Evolutionary conservation across 23 red algal species (phyloP).

Genomic region (Gracilaria domingensis): DNA sequence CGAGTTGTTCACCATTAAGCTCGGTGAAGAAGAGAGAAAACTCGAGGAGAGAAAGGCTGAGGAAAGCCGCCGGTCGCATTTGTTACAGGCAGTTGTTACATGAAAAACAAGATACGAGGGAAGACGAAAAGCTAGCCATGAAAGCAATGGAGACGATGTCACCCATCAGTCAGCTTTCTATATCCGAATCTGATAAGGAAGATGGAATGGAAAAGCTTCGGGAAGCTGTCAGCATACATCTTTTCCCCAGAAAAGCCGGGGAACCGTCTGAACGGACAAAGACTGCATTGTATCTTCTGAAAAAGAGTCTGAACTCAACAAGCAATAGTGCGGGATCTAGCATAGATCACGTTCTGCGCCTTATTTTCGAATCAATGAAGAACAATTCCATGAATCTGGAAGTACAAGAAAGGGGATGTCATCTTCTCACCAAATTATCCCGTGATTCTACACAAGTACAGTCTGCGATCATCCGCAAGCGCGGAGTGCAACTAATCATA

Average conservation of each 20-base stretch:
- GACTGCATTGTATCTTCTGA: neutral
- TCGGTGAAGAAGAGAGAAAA: conserved; percentile 1
- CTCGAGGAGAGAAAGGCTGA: conserved; percentile 20
- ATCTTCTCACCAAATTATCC: conserved; percentile 5
- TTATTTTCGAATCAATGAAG: conserved; percentile 10
- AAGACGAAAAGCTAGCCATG: neutral
- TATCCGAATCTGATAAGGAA: neutral
- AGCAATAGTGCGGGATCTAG: neutral
- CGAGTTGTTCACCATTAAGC: neutral
- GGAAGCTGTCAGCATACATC: neutral
- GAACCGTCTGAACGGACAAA: neutral
- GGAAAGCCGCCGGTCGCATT: neutral
- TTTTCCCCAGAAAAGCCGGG: neutral
- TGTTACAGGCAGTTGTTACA: neutral
- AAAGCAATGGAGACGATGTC: neutral
- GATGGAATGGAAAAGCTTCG: neutral
- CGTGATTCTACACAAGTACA: conserved; percentile 12
- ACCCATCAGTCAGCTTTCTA: neutral
- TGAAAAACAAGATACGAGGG: neutral
- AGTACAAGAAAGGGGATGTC: conserved; percentile 21
- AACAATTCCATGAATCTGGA: neutral
- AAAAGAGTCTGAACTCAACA: neutral
- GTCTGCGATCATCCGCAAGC: neutral
- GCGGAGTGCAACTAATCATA: conserved; percentile 12
- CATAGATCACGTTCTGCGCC: neutral